Evolutionary conservation across 805 yeast genomes (phyloP).

Genomic region (Wickerhamiella siamensis): DNA sequence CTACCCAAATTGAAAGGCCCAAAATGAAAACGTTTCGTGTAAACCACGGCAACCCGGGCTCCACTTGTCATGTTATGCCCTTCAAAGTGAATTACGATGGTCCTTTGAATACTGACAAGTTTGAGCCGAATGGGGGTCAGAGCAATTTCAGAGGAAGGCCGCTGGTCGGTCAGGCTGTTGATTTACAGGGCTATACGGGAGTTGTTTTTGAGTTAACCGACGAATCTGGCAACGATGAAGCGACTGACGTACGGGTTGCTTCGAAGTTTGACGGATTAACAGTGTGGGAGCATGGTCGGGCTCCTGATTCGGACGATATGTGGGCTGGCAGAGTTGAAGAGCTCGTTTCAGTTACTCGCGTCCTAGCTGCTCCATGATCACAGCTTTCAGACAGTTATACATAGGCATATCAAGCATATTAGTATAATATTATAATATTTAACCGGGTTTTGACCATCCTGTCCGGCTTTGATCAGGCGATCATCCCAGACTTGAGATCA

Average conservation of each 20-base stretch:
- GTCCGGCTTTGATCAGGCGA: too few species aligned
- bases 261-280: constrained; percentile 5
- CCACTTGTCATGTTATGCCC: constrained; percentile 14
- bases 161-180: constrained; percentile 12
- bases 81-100: constrained; percentile 12
- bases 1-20: neutral
- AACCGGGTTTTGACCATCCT: neutral
- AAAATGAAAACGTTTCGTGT: neutral
- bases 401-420: neutral
- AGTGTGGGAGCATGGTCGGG: constrained; percentile 15
- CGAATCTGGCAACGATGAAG: neutral
- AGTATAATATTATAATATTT: neutral
- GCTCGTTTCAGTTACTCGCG: constrained; percentile 6
- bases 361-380: too few species aligned
- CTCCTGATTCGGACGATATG: constrained; percentile 8
- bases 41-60: neutral
- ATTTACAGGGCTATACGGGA: constrained; percentile 13
- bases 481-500: too few species aligned
- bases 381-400: too few species aligned
- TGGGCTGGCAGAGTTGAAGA: constrained; percentile 13
- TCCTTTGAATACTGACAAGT: constrained; percentile 8
- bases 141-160: constrained; percentile 15
- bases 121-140: constrained; percentile 1
- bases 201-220: constrained; percentile 8
- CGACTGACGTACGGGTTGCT: neutral